Evolutionary conservation across 2,329 filamentous ascomycete genomes (phyloP).

Genomic region (Aspergillus arachidicola): DNA sequence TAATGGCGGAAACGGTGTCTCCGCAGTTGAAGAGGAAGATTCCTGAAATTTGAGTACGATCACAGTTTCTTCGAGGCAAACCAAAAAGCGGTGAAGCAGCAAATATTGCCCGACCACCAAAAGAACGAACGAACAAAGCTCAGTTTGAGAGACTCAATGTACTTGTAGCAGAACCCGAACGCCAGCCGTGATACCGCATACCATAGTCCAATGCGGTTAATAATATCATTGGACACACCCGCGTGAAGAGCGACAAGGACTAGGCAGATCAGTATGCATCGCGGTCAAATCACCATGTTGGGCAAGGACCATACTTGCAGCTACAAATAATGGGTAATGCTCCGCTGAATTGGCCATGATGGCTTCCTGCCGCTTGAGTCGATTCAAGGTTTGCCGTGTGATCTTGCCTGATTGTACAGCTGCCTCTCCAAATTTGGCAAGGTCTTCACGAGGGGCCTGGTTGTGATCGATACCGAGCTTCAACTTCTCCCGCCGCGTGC

Average conservation of each 20-base stretch:
- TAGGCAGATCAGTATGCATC: conserved; percentile 7
- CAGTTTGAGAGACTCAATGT: conserved; percentile 31
- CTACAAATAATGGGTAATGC: conserved; percentile 42
- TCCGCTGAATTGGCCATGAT: conserved; percentile 36
- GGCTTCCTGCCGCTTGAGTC: conserved; percentile 40
- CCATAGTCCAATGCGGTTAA: conserved; percentile 41
- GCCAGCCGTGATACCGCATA: conserved; percentile 40
- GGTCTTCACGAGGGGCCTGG: conserved; percentile 40
- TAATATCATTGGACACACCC: conserved; percentile 35
- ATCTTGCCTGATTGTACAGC: conserved; percentile 42
- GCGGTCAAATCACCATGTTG: neutral
- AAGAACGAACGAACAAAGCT: conserved; percentile 39
- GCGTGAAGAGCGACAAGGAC: conserved; percentile 40
- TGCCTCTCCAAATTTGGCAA: conserved; percentile 37
- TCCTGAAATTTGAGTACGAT: neutral
- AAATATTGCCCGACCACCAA: conserved; percentile 44
- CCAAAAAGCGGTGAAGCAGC: conserved; percentile 42
- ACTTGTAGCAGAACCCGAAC: conserved; percentile 37
- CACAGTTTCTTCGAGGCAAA: conserved; percentile 36
- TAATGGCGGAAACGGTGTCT: neutral
- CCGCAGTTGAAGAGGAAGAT: neutral
- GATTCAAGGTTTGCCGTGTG: conserved; percentile 36
- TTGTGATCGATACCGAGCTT: conserved; percentile 42
- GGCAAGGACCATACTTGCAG: conserved; percentile 28
- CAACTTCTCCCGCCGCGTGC: conserved; percentile 37